phyloP scores from a whole-genome alignment of 1,284 basidiomycete genomes.

The Cerrena zonata region DNA sequence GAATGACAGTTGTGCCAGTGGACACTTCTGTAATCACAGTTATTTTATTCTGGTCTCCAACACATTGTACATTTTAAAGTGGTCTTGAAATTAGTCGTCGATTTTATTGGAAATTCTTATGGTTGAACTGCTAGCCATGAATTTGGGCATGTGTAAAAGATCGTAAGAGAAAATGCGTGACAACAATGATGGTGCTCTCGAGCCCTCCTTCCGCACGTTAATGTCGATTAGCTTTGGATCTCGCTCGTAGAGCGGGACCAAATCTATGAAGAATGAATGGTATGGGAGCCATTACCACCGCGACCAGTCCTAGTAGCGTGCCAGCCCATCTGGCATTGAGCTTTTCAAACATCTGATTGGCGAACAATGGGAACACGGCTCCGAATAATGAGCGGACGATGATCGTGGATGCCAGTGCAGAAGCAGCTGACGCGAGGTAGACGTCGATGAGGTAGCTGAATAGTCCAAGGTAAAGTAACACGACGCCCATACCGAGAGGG shows the following conservation, averaged over 20 bases:
- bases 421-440: conserved; percentile 51
- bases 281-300: conserved; percentile 47
- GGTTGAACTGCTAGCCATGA: no score
- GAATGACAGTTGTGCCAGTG: no score
- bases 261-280: conserved; percentile 39
- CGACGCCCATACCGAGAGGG: conserved; percentile 50
- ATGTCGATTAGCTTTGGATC: no score
- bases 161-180: background rate
- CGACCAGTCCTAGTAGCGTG: conserved; percentile 46
- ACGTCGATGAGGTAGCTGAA: conserved; percentile 44
- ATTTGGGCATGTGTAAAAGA: no score
- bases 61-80: no score
- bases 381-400: conserved; percentile 53
- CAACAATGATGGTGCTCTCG: background rate
- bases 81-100: no score
- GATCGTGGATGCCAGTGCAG: conserved; percentile 51
- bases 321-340: conserved; percentile 54
- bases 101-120: no score
- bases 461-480: conserved; percentile 12
- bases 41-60: no score
- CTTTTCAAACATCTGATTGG: conserved; percentile 45
- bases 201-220: background rate
- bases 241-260: background rate
- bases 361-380: conserved; percentile 56
- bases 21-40: no score